Evolutionary conservation across 2,329 filamentous ascomycete genomes (phyloP), one percentile per base, ranked within the genome.

Genomic region (Phaeomoniella chlamydospora): DNA sequence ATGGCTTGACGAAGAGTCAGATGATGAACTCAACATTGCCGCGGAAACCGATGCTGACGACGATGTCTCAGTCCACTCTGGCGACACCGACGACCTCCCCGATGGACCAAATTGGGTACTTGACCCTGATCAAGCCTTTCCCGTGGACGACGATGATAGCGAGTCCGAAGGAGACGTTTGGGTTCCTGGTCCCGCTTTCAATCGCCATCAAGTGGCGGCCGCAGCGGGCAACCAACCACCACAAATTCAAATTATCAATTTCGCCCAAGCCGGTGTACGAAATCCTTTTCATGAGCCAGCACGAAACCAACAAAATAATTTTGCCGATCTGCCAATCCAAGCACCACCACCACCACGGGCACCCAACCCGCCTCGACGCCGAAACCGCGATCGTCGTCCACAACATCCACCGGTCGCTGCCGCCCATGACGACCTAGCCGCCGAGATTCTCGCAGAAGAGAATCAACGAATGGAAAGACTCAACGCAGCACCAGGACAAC

Each of bases 101-200:
- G 40, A 36, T 18, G 34, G 32, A 9, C 32, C 31, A 3, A 40
- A 43, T 22, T 40, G 34, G 26, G 41, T 46, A 17, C 36, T 41
- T 15, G 42, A 37, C 12, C 39, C 40, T n/a, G 43, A 47, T 5
- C 5, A 4, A 12, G 14, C 16, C 9, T 12, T 12, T 34, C 32
- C 12, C 9, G 15, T 9, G 6, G 6, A 6, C 31, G 49, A 48
- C n/a, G 45, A 56, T 12, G 44, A 49, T 32, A 33, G 49, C 14
- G 40, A 43, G 42, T 48, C 41, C 42, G 50, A 43, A 49, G 45
- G 40, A 15, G 56, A 58, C 2, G 59, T 59, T 12, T 59, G 59
- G 2, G 49, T 51, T 2, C 58, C 56, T 15, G 58, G 57, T 12
- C 9, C 22, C 6, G 22, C 6, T 9, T 26, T 26, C n/a, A 6